A percentile compares a stretch with the other conserved stretches of the same genome.
phyloP scores from a whole-genome alignment of 83 land plant genomes.

The Picea mariana region DNA sequence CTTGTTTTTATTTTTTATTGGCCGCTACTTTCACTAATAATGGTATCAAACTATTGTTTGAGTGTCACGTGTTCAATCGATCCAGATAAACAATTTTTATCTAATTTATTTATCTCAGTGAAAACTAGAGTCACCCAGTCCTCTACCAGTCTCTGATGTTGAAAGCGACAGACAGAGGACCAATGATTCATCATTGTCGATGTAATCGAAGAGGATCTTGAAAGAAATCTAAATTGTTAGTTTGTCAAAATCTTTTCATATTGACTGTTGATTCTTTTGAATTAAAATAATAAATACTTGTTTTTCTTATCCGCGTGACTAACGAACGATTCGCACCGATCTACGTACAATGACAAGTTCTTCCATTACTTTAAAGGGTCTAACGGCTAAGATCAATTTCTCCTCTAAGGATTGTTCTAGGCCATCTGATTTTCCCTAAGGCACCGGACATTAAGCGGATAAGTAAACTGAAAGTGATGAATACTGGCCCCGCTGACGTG shows the following conservation, averaged over 20 bases:
- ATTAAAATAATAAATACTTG: background rate
- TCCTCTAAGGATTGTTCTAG: background rate
- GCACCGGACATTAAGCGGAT: background rate
- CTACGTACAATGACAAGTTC: background rate
- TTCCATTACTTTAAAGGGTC: background rate
- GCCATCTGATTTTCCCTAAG: too few relatives aligned
- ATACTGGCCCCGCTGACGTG: background rate
- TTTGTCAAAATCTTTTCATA: background rate
- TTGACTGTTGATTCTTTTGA: background rate
- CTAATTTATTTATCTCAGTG: background rate
- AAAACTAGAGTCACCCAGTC: background rate
- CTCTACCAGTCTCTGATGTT: background rate
- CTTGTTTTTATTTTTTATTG: background rate
- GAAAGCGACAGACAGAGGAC: background rate
- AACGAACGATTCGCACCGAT: background rate
- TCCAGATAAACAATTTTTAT: too few relatives aligned
- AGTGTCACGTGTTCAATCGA: too few relatives aligned
- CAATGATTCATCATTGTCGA: background rate
- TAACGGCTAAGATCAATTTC: background rate
- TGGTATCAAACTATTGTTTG: background rate
- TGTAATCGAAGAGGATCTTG: background rate
- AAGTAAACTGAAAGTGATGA: background rate
- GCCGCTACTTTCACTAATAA: background rate
- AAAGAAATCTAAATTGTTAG: background rate
- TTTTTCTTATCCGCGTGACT: background rate